Evolutionary conservation across 192 early-diverging fungal genomes (phyloP).

Genomic region (Coemansia sp.): DNA sequence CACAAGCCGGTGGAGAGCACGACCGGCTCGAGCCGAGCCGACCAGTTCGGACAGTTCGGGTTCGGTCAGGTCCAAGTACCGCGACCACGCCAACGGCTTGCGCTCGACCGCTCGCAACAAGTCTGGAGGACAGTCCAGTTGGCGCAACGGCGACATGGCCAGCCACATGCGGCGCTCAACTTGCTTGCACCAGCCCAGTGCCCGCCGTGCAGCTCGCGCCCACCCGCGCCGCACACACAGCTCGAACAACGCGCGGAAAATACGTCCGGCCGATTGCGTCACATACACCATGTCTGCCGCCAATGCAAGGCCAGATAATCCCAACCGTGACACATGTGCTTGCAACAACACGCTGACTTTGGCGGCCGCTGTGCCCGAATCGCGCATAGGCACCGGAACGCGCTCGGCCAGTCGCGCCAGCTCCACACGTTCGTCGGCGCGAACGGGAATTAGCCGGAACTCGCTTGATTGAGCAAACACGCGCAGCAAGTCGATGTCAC

Average conservation of each 20-base stretch:
- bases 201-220: constrained; percentile 85
- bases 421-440: constrained; percentile 93
- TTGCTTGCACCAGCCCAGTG: constrained; percentile 95
- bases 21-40: constrained; percentile 83
- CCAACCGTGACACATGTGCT: constrained; percentile 91
- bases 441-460: constrained; percentile 91
- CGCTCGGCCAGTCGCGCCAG: constrained; percentile 83
- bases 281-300: constrained; percentile 99
- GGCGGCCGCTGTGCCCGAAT: constrained; percentile 82
- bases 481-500: constrained; percentile 84
- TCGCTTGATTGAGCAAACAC: constrained; percentile 88
- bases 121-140: constrained; percentile 76
- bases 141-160: constrained; percentile 93
- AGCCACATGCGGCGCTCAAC: constrained; percentile 93
- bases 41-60: constrained; percentile 92
- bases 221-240: constrained; percentile 92
- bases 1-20: constrained; percentile 82
- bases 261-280: constrained; percentile 90
- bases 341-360: constrained; percentile 95
- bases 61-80: constrained; percentile 90
- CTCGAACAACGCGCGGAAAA: constrained; percentile 96
- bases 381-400: constrained; percentile 95
- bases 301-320: constrained; percentile 90
- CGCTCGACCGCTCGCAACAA: constrained; percentile 86
- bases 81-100: constrained; percentile 92